These are phyloP conservation scores for Tirmania nivea DNA, from an alignment of 495 filamentous ascomycete genomes.

Conservation along the genomic window DNA sequence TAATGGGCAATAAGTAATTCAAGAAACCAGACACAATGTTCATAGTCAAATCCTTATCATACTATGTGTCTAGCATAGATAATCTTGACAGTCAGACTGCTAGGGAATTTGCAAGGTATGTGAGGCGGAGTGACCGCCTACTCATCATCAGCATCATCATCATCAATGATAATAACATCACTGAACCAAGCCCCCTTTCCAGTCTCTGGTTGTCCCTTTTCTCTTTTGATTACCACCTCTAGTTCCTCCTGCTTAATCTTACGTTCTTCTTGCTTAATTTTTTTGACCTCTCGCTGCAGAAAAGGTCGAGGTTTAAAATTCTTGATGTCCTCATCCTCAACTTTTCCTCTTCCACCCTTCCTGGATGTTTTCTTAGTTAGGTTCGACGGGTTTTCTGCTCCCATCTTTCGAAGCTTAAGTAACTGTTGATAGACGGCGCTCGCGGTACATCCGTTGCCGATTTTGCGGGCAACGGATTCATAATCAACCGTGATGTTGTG, in stretches of 20 bases:
- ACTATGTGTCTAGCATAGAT: background rate
- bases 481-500: slow-evolving; percentile 15
- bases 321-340: background rate
- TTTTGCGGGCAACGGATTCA: slow-evolving; percentile 10
- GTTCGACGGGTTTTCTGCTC: slow-evolving; percentile 3
- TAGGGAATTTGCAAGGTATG: background rate
- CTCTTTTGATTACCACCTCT: too few relatives aligned
- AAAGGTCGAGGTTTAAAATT: too few relatives aligned
- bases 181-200: too few relatives aligned
- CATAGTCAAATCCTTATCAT: too few relatives aligned
- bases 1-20: too few relatives aligned
- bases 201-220: too few relatives aligned
- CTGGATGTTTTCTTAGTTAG: background rate
- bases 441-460: slow-evolving; percentile 14
- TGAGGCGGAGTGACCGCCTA: too few relatives aligned
- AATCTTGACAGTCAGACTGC: background rate
- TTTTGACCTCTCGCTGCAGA: too few relatives aligned
- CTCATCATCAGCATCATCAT: background rate
- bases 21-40: too few relatives aligned
- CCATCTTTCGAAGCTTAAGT: slow-evolving; percentile 18
- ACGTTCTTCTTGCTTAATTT: too few relatives aligned
- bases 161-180: slow-evolving; percentile 9
- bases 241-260: too few relatives aligned
- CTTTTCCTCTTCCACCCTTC: background rate
- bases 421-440: slow-evolving; percentile 18